phyloP scores from a whole-genome alignment of 495 filamentous ascomycete species.

The Saxophila tyrrhenica region DNA sequence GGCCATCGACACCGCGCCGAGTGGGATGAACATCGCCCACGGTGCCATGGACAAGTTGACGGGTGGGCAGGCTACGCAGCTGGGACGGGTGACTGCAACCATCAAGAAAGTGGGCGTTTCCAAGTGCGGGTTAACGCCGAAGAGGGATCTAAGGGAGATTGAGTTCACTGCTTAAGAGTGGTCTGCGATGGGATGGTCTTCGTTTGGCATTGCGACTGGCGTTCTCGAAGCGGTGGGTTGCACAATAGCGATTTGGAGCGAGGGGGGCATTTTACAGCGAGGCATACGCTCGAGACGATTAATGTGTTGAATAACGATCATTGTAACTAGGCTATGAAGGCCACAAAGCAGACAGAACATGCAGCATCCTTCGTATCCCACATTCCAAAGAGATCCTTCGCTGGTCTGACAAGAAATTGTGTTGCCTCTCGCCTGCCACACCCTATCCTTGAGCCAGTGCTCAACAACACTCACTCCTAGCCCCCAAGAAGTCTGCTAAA shows the following conservation, averaged over 20 bases:
- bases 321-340: too few species aligned
- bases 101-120: slow-evolving; percentile 1
- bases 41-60: slow-evolving; percentile 59
- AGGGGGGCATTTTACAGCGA: neutral
- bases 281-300: neutral
- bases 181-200: neutral
- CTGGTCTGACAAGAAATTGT: too few species aligned
- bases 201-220: neutral
- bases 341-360: too few species aligned
- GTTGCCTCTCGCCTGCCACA: too few species aligned
- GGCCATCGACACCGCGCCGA: slow-evolving; percentile 51
- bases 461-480: too few species aligned
- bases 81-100: slow-evolving; percentile 47
- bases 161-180: neutral
- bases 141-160: neutral
- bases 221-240: too few species aligned
- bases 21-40: slow-evolving; percentile 55
- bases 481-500: too few species aligned
- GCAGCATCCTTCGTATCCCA: too few species aligned
- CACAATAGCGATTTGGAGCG: neutral
- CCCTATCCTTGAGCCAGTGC: too few species aligned
- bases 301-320: neutral
- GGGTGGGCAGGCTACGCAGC: slow-evolving; percentile 36
- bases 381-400: too few species aligned
- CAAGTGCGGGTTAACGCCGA: slow-evolving; percentile 2